phyloP scores from a whole-genome alignment of 192 early-diverging fungal genomes.

The Backusella australiensis region DNA sequence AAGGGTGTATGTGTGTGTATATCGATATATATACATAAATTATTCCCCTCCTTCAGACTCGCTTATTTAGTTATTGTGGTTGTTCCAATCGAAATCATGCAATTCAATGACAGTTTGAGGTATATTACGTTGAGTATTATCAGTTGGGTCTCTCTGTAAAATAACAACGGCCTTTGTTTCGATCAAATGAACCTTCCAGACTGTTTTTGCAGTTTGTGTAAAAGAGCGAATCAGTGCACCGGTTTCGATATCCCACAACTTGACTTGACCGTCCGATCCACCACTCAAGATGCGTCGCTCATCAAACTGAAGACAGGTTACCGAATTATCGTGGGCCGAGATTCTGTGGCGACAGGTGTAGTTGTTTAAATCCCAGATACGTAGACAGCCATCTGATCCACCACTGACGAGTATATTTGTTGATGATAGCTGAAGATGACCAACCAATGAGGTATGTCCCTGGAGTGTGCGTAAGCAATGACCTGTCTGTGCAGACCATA shows the following conservation, averaged over 20 bases:
- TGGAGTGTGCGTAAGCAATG: constrained; percentile 73
- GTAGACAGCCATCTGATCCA: constrained; percentile 87
- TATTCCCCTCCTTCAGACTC: neutral
- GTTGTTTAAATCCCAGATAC: constrained; percentile 82
- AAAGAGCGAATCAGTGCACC: constrained; percentile 85
- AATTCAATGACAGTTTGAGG: constrained; percentile 36
- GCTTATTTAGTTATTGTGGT: neutral
- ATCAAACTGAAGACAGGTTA: constrained; percentile 97
- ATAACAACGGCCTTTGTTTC: constrained; percentile 55
- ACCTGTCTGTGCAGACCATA: constrained; percentile 88
- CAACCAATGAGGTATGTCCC: constrained; percentile 94
- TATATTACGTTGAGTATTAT: neutral
- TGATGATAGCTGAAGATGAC: constrained; percentile 50
- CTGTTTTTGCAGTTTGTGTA: constrained; percentile 71
- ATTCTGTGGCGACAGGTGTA: constrained; percentile 62
- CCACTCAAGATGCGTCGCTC: constrained; percentile 87
- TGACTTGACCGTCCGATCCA: constrained; percentile 85
- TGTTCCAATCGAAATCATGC: constrained; percentile 38
- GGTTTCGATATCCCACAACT: constrained; percentile 92
- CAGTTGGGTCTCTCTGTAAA: constrained; percentile 36
- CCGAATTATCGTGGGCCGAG: constrained; percentile 75
- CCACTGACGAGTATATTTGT: constrained; percentile 78
- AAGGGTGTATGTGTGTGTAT: neutral
- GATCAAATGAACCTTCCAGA: constrained; percentile 73
- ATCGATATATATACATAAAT: neutral